These are phyloP conservation scores for Tulasnella sp. DNA, from an alignment of 768 basidiomycete genomes.

Conservation along the genomic window DNA sequence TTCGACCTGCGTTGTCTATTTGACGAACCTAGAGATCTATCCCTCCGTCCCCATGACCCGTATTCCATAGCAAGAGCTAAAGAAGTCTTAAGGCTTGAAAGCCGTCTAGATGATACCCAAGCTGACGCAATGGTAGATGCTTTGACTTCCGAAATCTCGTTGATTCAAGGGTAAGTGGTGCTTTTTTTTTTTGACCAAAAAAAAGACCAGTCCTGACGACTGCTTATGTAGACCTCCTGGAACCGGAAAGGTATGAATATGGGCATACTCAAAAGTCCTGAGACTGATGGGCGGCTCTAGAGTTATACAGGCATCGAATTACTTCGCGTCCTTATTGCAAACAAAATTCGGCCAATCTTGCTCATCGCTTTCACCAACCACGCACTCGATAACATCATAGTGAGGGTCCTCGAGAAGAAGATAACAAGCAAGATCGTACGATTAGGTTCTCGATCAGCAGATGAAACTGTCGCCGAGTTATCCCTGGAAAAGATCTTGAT, in stretches of 20 bases:
- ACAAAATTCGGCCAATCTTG: slow-evolving; percentile 41
- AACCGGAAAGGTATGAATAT: slow-evolving; percentile 50
- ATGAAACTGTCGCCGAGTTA: slow-evolving; percentile 12
- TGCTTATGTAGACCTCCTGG: slow-evolving; percentile 61
- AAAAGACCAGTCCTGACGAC: not conserved
- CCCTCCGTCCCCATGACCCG: slow-evolving; percentile 29
- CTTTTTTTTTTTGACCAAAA: not conserved
- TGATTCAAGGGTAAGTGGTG: slow-evolving; percentile 61
- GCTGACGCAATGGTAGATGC: slow-evolving; percentile 55
- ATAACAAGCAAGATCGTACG: slow-evolving; percentile 58
- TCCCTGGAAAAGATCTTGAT: not conserved
- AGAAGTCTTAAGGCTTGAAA: slow-evolving; percentile 27
- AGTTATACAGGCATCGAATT: slow-evolving; percentile 61
- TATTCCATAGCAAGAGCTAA: slow-evolving; percentile 38
- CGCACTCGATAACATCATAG: slow-evolving; percentile 62
- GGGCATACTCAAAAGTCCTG: not conserved
- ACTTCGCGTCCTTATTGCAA: slow-evolving; percentile 47
- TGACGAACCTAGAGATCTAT: slow-evolving; percentile 30
- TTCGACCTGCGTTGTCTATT: slow-evolving; percentile 48
- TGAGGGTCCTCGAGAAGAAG: slow-evolving; percentile 46
- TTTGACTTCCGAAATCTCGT: slow-evolving; percentile 44
- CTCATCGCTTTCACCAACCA: slow-evolving; percentile 67
- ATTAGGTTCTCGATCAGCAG: slow-evolving; percentile 37
- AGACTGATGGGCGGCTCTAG: slow-evolving; percentile 24
- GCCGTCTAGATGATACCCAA: slow-evolving; percentile 61